phyloP scores from a whole-genome alignment of 2,329 filamentous ascomycete genomes.

The Alternaria conjuncta region DNA sequence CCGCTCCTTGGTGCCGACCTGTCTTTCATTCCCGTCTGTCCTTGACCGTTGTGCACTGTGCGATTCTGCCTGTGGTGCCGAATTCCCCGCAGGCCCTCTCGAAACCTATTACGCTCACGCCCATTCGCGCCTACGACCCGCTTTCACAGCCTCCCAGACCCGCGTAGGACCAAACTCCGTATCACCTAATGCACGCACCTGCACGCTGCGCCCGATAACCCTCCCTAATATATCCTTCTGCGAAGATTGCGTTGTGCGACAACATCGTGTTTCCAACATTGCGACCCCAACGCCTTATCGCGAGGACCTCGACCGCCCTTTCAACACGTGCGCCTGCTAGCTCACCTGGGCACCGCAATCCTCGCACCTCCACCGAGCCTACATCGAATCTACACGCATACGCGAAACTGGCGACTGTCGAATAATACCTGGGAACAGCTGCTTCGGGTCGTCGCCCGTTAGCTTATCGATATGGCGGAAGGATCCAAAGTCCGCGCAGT shows the following conservation, averaged over 20 bases:
- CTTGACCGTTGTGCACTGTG: constrained; percentile 7
- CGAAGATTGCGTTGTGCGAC: constrained; percentile 5
- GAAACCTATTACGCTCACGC: background rate
- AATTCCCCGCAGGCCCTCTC: background rate
- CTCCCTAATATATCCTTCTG: background rate
- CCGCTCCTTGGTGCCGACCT: constrained; percentile 4
- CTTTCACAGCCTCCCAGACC: background rate
- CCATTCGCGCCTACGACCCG: constrained; percentile 1
- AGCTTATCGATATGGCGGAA: constrained; percentile 43
- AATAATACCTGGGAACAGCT: constrained; percentile 9
- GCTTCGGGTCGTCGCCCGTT: constrained; percentile 25
- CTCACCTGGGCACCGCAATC: background rate
- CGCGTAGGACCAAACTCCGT: background rate
- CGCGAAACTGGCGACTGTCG: constrained; percentile 14
- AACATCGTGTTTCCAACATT: background rate
- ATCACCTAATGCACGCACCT: constrained; percentile 1
- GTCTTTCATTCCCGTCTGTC: constrained; percentile 17
- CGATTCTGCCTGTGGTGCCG: background rate
- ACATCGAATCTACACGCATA: background rate
- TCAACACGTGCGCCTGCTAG: background rate
- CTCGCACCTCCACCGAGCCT: background rate
- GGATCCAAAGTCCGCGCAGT: constrained; percentile 39
- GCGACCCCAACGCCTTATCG: background rate
- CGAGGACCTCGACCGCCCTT: background rate
- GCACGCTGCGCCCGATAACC: background rate